phyloP scores from a whole-genome alignment of 2,329 filamentous ascomycete species.

The Alternaria atra region DNA sequence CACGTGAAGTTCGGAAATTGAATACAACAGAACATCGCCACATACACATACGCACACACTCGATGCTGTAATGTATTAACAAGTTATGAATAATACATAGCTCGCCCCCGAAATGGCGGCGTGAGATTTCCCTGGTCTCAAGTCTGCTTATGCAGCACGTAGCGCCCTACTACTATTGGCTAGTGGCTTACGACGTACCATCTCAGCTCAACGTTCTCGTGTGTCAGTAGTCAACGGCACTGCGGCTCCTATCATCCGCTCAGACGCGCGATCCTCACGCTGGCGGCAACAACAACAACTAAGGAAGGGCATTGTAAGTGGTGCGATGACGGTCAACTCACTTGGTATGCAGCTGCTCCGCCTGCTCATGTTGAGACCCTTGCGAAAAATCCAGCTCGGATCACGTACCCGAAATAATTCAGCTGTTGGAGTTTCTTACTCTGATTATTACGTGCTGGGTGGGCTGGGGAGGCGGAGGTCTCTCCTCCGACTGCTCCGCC shows the following conservation, averaged over 20 bases:
- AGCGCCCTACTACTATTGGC: slow-evolving; percentile 4
- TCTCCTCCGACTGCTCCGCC: slow-evolving; percentile 3
- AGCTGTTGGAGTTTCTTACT: not conserved
- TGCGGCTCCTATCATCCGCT: not conserved
- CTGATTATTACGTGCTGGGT: not conserved
- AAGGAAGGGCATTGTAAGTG: too few relatives aligned
- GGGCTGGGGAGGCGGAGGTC: not conserved
- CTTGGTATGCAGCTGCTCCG: not conserved
- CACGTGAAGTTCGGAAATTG: not conserved
- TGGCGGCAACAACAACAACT: too few relatives aligned
- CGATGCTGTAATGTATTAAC: not conserved
- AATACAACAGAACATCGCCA: not conserved
- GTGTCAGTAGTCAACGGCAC: not conserved
- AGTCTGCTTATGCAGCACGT: slow-evolving; percentile 25
- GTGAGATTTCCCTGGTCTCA: slow-evolving; percentile 18
- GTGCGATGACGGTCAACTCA: too few relatives aligned
- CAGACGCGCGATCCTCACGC: too few relatives aligned
- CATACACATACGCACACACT: not conserved
- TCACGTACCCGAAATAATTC: not conserved
- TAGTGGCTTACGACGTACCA: slow-evolving; percentile 10
- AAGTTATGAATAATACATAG: not conserved
- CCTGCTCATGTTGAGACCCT: too few relatives aligned
- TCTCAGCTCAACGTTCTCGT: slow-evolving; percentile 12
- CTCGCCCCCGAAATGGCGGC: slow-evolving; percentile 19
- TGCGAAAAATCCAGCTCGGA: not conserved